Base-by-base conservation (phyloP, 1,139 yeast genomes). In the Suhomyces bribrorum region DNA sequence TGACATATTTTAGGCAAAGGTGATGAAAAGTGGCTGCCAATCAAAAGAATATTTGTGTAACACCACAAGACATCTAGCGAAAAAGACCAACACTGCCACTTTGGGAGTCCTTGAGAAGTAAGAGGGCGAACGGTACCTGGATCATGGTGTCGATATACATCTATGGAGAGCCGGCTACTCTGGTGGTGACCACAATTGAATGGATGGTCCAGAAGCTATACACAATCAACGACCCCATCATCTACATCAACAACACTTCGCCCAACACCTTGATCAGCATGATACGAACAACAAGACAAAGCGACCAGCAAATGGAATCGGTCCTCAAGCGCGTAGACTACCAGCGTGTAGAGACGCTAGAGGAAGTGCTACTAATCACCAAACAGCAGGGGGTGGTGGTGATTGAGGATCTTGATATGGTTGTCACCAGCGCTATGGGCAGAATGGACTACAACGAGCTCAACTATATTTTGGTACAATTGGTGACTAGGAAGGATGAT, bases 181-280 rank as follows among this genome's bases (percentile, higher is more conserved):
- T 25, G 16, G 14, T 27, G 22, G 12, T 28, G 5, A 12, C 2
- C 9, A 11, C 26, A 3, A 25, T 31, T 9, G 36, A 16, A 8
- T 29, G 39, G 42, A 32, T 31, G 36, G 31, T 26, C 13, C 18
- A 11, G 23, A 20, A 20, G 11, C 23, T 20, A 8, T 20, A 20
- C 3, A 5, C 16, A 3, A 7, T 13, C n/a, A 16, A 25, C 9
- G 20, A 29, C 26, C n/a, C 14, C 15, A 26, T 37, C 6, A 32
- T 36, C 11, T 46, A 43, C 32, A 26, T 40, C 39, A 43, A 40
- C 38, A 40, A 34, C 31, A 35, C 45, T 11, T 32, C 42, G 6
- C 50, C 48, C 32, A 38, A 41, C 29, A 26, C 28, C 18, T 40
- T 36, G 11, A 18, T 36, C 16, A 27, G 14, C 25, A 17, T 32